Percentiles rank a stretch among this genome's conserved stretches.
These are phyloP conservation scores for Borovskyia barvae DNA, from an alignment of 208 protist species.

Conservation along the genomic window DNA sequence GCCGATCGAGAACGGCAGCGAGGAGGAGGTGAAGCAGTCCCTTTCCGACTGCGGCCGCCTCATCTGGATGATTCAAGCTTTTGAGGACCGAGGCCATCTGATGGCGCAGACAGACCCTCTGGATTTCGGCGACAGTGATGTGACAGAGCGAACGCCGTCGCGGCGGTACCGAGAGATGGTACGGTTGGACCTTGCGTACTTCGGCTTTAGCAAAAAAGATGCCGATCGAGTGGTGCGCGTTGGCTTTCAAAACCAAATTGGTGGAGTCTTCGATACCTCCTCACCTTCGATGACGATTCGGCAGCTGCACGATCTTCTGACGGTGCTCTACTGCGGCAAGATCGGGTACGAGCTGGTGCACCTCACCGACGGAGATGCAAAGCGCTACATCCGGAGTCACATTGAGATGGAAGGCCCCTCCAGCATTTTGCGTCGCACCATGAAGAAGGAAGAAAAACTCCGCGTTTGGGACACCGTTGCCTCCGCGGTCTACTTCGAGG, in stretches of 20 bases:
- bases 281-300: slow-evolving; percentile 74
- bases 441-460: slow-evolving; percentile 81
- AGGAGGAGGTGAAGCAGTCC: slow-evolving; percentile 59
- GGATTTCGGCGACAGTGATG: slow-evolving; percentile 57
- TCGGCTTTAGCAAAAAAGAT: slow-evolving; percentile 75
- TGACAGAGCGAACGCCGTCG: slow-evolving; percentile 39
- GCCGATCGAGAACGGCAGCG: slow-evolving; percentile 32
- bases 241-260: slow-evolving; percentile 71
- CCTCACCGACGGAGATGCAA: slow-evolving; percentile 84
- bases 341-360: slow-evolving; percentile 96
- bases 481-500: slow-evolving; percentile 95
- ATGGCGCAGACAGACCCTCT: slow-evolving; percentile 83
- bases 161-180: slow-evolving; percentile 55
- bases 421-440: slow-evolving; percentile 43
- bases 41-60: slow-evolving; percentile 73
- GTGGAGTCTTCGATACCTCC: slow-evolving; percentile 66
- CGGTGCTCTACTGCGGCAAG: slow-evolving; percentile 83
- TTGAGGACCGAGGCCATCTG: slow-evolving; percentile 86
- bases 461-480: slow-evolving; percentile 89
- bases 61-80: slow-evolving; percentile 88
- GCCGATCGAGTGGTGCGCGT: slow-evolving; percentile 74
- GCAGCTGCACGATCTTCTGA: slow-evolving; percentile 76
- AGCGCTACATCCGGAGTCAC: slow-evolving; percentile 90
- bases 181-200: slow-evolving; percentile 76
- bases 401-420: slow-evolving; percentile 79